A percentile compares a stretch with the other conserved stretches of the same genome.
Conservation (phyloP, 1,139 yeast genomes). For the Suhomyces atakaporum region DNA sequence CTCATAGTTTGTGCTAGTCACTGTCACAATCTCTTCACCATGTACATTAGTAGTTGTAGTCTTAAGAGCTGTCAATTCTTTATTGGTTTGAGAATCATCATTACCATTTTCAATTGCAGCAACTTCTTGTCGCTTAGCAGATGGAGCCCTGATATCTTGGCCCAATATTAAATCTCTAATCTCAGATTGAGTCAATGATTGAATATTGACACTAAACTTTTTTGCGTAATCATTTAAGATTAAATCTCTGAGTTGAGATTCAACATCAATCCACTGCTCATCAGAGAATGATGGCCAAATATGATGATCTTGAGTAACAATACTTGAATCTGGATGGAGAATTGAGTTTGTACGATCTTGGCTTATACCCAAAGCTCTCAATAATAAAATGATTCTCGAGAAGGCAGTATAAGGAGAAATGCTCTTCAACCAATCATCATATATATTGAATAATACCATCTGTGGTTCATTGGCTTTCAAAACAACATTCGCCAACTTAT, state of each 20-base stretch:
- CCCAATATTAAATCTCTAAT: conserved; percentile 93
- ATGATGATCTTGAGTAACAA: conserved; percentile 74
- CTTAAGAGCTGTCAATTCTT: conserved; percentile 72
- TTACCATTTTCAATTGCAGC: conserved; percentile 67
- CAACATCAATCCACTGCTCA: conserved; percentile 92
- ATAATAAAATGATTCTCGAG: conserved; percentile 75
- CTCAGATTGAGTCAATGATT: conserved; percentile 89
- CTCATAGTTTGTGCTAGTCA: conserved; percentile 88
- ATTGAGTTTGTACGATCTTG: conserved; percentile 76
- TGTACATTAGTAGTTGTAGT: conserved; percentile 87
- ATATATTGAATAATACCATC: conserved; percentile 85
- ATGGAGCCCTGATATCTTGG: conserved; percentile 90
- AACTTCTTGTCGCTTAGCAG: conserved; percentile 74
- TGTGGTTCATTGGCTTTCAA: conserved; percentile 89
- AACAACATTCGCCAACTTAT: conserved; percentile 76
- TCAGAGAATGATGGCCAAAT: conserved; percentile 89
- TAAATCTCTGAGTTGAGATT: conserved; percentile 82
- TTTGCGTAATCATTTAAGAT: conserved; percentile 83
- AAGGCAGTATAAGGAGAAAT: conserved; percentile 93
- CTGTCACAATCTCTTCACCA: conserved; percentile 94
- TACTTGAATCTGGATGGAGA: conserved; percentile 71
- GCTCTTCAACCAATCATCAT: conserved; percentile 89
- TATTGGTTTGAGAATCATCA: conserved; percentile 30
- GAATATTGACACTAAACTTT: conserved; percentile 81
- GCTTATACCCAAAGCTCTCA: conserved; percentile 79